Base-by-base conservation (phyloP, 352 stramenopile genomes). In the Phytophthora citricola region DNA sequence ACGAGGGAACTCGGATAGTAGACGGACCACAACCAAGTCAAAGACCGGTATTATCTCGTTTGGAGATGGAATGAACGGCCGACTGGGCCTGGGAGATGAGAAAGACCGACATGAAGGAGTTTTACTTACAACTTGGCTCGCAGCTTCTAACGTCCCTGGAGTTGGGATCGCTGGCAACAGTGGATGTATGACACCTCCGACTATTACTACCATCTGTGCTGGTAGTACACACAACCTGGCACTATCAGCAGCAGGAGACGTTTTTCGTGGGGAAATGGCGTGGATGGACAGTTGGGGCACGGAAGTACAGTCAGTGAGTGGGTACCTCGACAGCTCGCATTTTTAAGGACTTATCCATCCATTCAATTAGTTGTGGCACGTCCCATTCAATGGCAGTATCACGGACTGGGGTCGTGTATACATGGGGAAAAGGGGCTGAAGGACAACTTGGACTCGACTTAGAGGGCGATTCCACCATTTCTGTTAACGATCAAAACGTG, bases 11-110 rank as follows among this genome's bases (percentile, higher is more conserved):
- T 29, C 44, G 0, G 45, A 58, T 10, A 66, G 40, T 15, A 52
- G 50, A 26, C 45, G 66, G 27, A 58, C 24, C 5, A 58, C 32
- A 20, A 53, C 51, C 1, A 55, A 66, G 5, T 22, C 34, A 5
- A 83, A 78, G 63, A 76, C 66, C 10, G 63, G 76, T 20, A 76
- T 93, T 46, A 78, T 93, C 10, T 67, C 75, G 1, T 93, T 91
- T 58, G 84, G 84, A 2, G 84, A 93, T 52, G 81, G 81, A 7
- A 82, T 87, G 66, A 89, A 93, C 36, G 84, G 84, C 1, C 71
- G 84, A 8, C 78, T 93, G 0, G 82, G 84, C 1, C 39, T 88
- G 3, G 84, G 84, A 4, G 71, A 79, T 1, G 84, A 93, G 32
- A 54, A 26, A 3, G 82, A 93, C 59, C 71, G 78, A 38, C 11